Evolutionary conservation across 179 eudicot genomes (phyloP).

Genomic region (Beta corolliflora): DNA sequence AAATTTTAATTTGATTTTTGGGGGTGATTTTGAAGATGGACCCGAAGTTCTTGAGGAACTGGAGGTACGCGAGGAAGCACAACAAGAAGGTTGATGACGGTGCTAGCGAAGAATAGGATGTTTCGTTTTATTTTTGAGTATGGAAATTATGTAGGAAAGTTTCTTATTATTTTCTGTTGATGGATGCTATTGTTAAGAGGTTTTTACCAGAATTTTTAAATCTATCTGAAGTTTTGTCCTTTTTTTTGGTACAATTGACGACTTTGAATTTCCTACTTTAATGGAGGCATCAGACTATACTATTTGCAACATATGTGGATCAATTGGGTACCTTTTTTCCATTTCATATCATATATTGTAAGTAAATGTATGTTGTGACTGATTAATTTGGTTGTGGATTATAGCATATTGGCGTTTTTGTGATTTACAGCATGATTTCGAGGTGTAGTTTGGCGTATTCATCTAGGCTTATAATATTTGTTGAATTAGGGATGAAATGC

Average conservation of each 20-base stretch:
- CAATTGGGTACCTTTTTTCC: background rate
- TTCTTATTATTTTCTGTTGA: constrained; percentile 6
- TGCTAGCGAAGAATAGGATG: constrained; percentile 51
- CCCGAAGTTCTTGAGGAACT: constrained; percentile 95
- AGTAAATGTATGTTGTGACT: background rate
- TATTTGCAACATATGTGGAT: constrained; percentile 5
- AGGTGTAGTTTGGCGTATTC: too few species aligned
- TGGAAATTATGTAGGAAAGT: background rate
- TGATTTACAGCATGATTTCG: too few species aligned
- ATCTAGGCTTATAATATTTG: too few species aligned
- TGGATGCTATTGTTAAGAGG: background rate
- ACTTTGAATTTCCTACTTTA: background rate
- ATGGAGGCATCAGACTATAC: background rate
- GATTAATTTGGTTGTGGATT: background rate
- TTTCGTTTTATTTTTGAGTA: background rate
- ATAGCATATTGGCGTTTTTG: too few species aligned
- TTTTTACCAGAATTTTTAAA: background rate
- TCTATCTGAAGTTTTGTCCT: constrained; percentile 9
- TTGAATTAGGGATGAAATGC: too few species aligned
- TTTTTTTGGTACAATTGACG: background rate
- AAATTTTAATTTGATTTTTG: background rate
- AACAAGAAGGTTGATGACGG: constrained; percentile 66
- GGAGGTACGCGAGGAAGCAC: constrained; percentile 98
- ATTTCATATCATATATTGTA: background rate
- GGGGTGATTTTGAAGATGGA: constrained; percentile 58